Evolutionary conservation across 495 filamentous ascomycete genomes (phyloP).

Genomic region (Ramalina peruviana): DNA sequence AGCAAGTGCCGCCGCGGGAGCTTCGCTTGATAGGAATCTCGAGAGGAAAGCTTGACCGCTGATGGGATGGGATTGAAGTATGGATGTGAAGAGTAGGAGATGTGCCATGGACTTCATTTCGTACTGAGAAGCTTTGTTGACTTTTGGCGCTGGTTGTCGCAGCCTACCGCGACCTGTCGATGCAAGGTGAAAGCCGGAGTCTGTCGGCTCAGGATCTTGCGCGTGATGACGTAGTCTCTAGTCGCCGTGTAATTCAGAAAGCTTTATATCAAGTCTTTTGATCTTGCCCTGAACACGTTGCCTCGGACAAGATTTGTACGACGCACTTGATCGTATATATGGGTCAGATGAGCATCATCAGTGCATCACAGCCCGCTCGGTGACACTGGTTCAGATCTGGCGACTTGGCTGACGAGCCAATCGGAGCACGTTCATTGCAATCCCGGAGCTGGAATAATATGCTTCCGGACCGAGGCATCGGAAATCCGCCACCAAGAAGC

Average conservation of each 20-base stretch:
- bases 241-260: too few species aligned
- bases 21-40: conserved; percentile 1
- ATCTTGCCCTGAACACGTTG: too few species aligned
- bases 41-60: not conserved
- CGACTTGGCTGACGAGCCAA: not conserved
- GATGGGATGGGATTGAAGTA: not conserved
- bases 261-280: too few species aligned
- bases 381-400: not conserved
- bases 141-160: not conserved
- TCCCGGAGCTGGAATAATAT: not conserved
- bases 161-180: not conserved
- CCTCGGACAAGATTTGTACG: not conserved
- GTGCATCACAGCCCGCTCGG: not conserved
- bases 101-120: conserved; percentile 1
- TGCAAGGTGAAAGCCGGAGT: not conserved
- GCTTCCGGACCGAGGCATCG: not conserved
- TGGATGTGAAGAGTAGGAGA: not conserved
- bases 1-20: not conserved
- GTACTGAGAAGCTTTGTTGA: not conserved
- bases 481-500: not conserved
- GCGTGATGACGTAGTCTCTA: too few species aligned
- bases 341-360: not conserved
- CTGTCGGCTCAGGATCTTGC: not conserved
- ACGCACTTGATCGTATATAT: not conserved
- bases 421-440: not conserved